Evolutionary conservation across 176 grass and related monocot genomes (phyloP), one percentile per base, ranked within the genome.

Genomic region (Elaeis guineensis): DNA sequence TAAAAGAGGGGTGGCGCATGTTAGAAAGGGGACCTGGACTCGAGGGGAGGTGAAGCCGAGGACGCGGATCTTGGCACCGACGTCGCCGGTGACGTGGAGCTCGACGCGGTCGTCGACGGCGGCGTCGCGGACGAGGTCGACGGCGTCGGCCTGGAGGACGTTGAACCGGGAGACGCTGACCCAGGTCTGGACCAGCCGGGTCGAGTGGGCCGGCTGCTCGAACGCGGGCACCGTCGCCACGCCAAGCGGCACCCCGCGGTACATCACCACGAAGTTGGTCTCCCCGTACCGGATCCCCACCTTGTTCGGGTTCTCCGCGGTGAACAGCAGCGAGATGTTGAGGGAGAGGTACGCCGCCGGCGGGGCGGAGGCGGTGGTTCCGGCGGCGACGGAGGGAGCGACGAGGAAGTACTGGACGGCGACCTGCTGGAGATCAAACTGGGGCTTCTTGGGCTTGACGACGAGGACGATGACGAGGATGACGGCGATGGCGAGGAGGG

Each of bases 371-470:
- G 6, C 12, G 1, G 19, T 44, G 18, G 18, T 12, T 3, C 61
- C 35, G 21, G 44, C 25, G 51, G 18, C n/a, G 4, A 19, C 8
- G 21, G 51, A 21, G 65, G 65, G 65, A 24, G 52, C 17, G 52
- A 68, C 52, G 51, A 68, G 52, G 51, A 68, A 25, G 65, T 68
- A 68, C 65, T 68, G 51, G 23, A 68, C 65, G 52, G 25, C 25
- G 24, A 68, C 65, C 52, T 68, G 52, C 65, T 68, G 65, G 26
- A 68, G 65, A 52, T 68, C 65, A 25, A 68, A 68, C 65, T 68
- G 52, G 51, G 65, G 65, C 25, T 68, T 68, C 65, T 68, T 68
- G 25, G 65, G 65, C 65, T 68, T 68, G 65, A 68, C 51, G 52
- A 28, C 65, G 65, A 68, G 52, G 51, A 68, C 51, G 28, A 68